These are phyloP conservation scores for Withania somnifera DNA, from an alignment of 305 asterid species.

Conservation along the genomic window DNA sequence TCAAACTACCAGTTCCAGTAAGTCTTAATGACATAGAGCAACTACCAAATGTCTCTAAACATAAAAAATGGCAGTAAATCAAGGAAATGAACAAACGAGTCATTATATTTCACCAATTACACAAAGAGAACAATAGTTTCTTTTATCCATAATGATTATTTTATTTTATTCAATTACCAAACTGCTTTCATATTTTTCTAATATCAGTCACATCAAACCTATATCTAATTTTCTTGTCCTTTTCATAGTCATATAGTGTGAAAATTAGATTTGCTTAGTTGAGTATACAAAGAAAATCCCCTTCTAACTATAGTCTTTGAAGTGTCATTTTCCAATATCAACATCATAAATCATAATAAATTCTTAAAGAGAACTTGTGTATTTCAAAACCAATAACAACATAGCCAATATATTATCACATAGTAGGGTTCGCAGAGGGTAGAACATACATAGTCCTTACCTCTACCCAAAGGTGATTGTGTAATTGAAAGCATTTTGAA, in stretches of 20 bases:
- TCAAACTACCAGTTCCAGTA: too few species aligned
- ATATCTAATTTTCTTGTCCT: background rate
- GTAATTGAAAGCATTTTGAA: background rate
- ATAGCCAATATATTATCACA: too few species aligned
- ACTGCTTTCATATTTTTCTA: background rate
- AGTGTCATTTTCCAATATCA: background rate
- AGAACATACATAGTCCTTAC: too few species aligned
- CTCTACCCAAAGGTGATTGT: too few species aligned
- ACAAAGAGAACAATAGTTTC: conserved; percentile 69
- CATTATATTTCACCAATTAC: conserved; percentile 66
- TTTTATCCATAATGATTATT: conserved; percentile 64
- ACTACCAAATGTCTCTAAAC: too few species aligned
- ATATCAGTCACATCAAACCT: background rate
- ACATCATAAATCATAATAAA: background rate
- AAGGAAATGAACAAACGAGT: too few species aligned
- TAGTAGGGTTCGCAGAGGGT: too few species aligned
- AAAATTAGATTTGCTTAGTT: background rate
- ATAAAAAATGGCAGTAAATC: too few species aligned
- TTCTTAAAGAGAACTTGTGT: background rate
- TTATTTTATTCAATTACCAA: background rate
- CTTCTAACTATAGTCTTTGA: background rate
- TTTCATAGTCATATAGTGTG: background rate
- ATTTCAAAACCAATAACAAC: too few species aligned
- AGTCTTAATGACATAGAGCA: too few species aligned
- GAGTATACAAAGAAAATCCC: background rate